phyloP scores from a whole-genome alignment of 331 rosid genomes.

The Acacia pycnantha region DNA sequence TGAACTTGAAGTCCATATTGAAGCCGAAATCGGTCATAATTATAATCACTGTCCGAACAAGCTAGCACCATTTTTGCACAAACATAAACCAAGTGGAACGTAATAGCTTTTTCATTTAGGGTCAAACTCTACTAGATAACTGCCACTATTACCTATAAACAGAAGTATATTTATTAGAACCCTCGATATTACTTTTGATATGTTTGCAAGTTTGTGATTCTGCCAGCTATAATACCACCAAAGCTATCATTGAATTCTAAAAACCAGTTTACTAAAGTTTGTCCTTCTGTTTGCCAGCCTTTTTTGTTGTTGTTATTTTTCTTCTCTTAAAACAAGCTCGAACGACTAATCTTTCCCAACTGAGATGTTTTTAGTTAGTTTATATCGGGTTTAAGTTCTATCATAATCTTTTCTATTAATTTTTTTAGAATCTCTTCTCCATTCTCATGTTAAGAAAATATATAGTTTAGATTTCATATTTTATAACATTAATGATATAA shows the following conservation, averaged over 20 bases:
- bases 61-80: neutral
- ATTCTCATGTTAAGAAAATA: no score
- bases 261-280: neutral
- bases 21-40: neutral
- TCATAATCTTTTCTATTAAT: no score
- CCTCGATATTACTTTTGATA: neutral
- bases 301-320: neutral
- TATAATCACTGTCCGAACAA: neutral
- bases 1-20: neutral
- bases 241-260: neutral
- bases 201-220: neutral
- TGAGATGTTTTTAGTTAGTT: no score
- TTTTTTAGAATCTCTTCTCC: no score
- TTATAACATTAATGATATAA: no score
- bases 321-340: neutral
- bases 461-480: no score
- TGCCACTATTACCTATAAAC: neutral
- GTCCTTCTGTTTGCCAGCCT: neutral
- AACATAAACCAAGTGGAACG: neutral
- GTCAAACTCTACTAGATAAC: neutral
- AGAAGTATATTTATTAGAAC: neutral
- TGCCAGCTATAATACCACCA: neutral
- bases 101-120: neutral
- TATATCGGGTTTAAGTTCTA: no score
- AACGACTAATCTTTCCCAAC: neutral